Percentiles rank a stretch among this genome's conserved stretches.
Conservation (phyloP, 129 eudicot genomes). For the Chrysanthemum lavandulifolium region DNA sequence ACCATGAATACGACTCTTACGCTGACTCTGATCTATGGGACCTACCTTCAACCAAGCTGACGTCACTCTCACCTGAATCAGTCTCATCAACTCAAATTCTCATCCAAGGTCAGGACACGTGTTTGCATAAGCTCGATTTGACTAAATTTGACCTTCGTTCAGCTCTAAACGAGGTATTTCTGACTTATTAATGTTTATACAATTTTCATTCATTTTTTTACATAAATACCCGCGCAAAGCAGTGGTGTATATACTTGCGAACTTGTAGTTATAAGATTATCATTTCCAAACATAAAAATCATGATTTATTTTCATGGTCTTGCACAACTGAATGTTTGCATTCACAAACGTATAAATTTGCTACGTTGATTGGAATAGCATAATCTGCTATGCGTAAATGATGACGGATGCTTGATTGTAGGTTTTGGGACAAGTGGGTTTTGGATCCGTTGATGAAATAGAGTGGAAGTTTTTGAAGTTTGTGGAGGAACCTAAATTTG, state of each 20-base stretch:
- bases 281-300: too few species aligned
- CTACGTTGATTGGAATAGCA: too few species aligned
- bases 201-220: too few species aligned
- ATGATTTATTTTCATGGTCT: too few species aligned
- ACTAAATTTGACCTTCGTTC: conserved; percentile 49
- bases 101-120: conserved; percentile 43
- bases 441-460: conserved; percentile 23
- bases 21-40: conserved; percentile 85
- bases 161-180: conserved; percentile 60
- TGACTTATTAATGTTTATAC: too few species aligned
- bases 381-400: not conserved
- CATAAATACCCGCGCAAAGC: too few species aligned
- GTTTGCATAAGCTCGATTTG: conserved; percentile 37
- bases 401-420: conserved; percentile 29
- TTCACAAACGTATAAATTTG: too few species aligned
- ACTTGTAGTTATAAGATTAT: too few species aligned
- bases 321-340: too few species aligned
- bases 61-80: conserved; percentile 25
- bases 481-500: conserved; percentile 85
- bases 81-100: conserved; percentile 22
- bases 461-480: conserved; percentile 66
- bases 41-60: conserved; percentile 41
- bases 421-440: conserved; percentile 62
- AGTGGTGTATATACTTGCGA: too few species aligned
- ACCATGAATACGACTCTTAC: conserved; percentile 80